A percentile compares a stretch with the other conserved stretches of the same genome.
Conservation (phyloP, 129 eudicot species). For the Artemisia annua region DNA sequence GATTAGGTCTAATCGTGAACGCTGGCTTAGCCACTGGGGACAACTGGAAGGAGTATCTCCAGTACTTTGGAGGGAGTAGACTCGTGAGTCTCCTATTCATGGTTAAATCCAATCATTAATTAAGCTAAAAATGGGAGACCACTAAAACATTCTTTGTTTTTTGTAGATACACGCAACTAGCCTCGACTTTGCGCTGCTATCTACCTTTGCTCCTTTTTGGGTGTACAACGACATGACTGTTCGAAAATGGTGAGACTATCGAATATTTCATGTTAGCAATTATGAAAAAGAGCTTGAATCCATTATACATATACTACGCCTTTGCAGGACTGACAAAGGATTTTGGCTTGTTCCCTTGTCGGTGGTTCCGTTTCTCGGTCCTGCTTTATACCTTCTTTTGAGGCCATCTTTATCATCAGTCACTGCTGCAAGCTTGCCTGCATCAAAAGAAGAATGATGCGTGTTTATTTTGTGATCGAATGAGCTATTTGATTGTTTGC, state of each 20-base stretch:
- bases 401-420: slow-evolving; percentile 58
- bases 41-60: slow-evolving; percentile 76
- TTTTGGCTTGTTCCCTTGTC: slow-evolving; percentile 79
- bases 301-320: background rate
- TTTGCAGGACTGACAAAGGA: slow-evolving; percentile 62
- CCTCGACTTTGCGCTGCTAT: slow-evolving; percentile 75
- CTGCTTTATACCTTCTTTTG: slow-evolving; percentile 69
- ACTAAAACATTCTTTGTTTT: no score
- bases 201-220: slow-evolving; percentile 95
- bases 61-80: slow-evolving; percentile 83
- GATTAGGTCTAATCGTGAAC: slow-evolving; percentile 59
- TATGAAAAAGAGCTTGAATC: background rate
- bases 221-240: slow-evolving; percentile 92
- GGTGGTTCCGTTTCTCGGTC: slow-evolving; percentile 73
- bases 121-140: no score
- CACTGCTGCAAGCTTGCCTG: slow-evolving; percentile 31
- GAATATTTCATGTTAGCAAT: background rate
- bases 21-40: slow-evolving; percentile 73
- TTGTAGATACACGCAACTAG: slow-evolving; percentile 52
- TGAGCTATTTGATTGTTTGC: background rate
- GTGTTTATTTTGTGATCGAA: background rate
- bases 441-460: slow-evolving; percentile 42
- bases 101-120: no score
- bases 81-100: slow-evolving; percentile 52
- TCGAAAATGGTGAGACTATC: slow-evolving; percentile 82